These are phyloP conservation scores for Aspergillus versicolor DNA, from an alignment of 2,329 filamentous ascomycete species.

Conservation along the genomic window DNA sequence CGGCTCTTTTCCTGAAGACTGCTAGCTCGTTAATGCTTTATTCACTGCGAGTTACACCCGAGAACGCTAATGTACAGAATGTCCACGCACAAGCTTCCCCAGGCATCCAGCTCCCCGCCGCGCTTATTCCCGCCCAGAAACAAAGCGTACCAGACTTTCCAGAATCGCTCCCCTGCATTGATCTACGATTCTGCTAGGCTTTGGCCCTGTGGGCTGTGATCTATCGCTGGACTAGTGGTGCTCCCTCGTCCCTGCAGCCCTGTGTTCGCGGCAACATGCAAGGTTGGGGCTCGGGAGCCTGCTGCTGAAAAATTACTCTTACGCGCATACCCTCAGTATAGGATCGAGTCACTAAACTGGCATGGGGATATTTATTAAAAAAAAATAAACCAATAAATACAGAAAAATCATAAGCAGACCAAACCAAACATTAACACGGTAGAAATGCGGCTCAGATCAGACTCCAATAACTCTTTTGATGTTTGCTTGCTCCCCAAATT, in stretches of 20 bases:
- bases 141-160: background rate
- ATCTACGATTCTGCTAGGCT: background rate
- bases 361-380: background rate
- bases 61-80: background rate
- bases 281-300: background rate
- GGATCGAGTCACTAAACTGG: background rate
- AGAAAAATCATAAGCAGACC: background rate
- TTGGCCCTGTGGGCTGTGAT: background rate
- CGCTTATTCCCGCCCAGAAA: background rate
- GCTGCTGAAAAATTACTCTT: background rate
- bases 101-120: background rate
- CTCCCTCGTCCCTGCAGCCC: background rate
- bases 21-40: background rate
- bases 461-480: slow-evolving; percentile 26
- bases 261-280: background rate
- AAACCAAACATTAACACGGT: slow-evolving; percentile 12
- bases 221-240: background rate
- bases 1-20: background rate
- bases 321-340: background rate
- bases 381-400: background rate
- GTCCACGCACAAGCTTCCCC: background rate
- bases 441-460: slow-evolving; percentile 20
- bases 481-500: slow-evolving; percentile 22
- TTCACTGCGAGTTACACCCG: background rate
- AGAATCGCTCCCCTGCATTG: background rate